Evolutionary conservation across 805 yeast species (phyloP), one percentile per base, ranked within the genome.

Genomic region (Jamesozyma piceae): DNA sequence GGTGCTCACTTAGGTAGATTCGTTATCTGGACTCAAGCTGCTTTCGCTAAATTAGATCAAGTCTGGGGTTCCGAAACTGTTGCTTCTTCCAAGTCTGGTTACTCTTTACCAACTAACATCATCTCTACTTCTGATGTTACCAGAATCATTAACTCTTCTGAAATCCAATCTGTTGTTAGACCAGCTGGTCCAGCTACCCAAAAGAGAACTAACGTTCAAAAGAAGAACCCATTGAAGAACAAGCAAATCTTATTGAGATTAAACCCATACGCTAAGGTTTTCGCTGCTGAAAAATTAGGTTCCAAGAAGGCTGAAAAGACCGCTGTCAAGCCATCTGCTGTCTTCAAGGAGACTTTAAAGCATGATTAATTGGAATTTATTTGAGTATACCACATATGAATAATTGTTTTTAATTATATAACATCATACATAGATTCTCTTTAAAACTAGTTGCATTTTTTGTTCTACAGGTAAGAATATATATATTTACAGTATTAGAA

Each of bases 1-100:
- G 98, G 98, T 83, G 95, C 97, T 69, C 98, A 92, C 80, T 78
- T 92, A 66, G 98, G 98, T 78, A 89, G 98, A 82, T 92, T 92
- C 67, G 83, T 92, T 67, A 87, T 92, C 87, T 92, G 98, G 98
- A 89, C 98, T 68, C 95, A 89, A 78, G 76, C 87, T 69, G 99
- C 99, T 69, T 88, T 92, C 72, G 83, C 89, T 72, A 80, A 89
- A 65, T 80, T 92, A 68, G 98, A 92, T 80, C 75, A 88, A 56
- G 85, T 92, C 78, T 92, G 92, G 92, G 95, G 95, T 71, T 78
- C 95, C 57, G 94, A 82, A 68, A 68, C 89, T 62, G 78, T 82
- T 68, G 77, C 80, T 62, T 79, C 92, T 45, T 65, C 84, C 65
- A 89, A 88, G 80, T 70, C 88, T 60, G 83, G 84, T 69, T 89